Evolutionary conservation across 306 rosid genomes (phyloP), one percentile per base, ranked within the genome.

Genomic region (Quercus robur): DNA sequence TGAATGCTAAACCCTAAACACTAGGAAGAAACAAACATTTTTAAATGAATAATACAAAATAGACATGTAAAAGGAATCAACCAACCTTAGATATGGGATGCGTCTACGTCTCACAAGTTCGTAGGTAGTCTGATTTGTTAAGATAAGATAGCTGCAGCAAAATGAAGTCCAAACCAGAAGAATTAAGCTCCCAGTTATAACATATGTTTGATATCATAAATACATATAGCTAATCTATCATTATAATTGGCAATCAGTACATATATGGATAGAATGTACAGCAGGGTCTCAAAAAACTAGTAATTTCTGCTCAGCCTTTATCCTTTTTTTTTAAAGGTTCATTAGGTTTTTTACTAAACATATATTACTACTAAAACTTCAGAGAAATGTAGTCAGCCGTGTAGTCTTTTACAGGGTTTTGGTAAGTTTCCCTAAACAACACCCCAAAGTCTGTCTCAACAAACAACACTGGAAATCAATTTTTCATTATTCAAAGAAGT

Each of bases 61-160:
- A 41, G 56, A 28, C 77, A 23, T 75, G 69, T 66, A 56, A 77
- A 55, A 71, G 68, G 77, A 78, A 74, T 64, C 30, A 80, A 84
- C 92, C 46, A 78, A 96, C 99, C 99, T 93, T 64, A 96, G 90
- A 83, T 93, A 93, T 38, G 86, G 70, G 84, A 96, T 96, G 63
- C 99, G 91, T 77, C 98, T 96, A 69, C 99, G 95, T 85, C 97
- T 91, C 79, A 96, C 94, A 17, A 96, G 96, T 82, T 96, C 99
- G 66, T 86, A 93, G 20, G 98, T 96, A 19, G 97, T 96, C 86
- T 96, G 98, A 81, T 96, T 96, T 54, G 98, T 96, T 85, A 96
- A 71, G 83, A 92, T 86, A 70, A 93, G 97, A 83, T 90, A 96
- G 77, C 99, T 96, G 94, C 91, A 85, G 21, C 67, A 80, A 86